A percentile compares a stretch with the other conserved stretches of the same genome.
These are phyloP conservation scores for Pterulicium gracile DNA, from an alignment of 1,284 basidiomycete species.

Conservation along the genomic window DNA sequence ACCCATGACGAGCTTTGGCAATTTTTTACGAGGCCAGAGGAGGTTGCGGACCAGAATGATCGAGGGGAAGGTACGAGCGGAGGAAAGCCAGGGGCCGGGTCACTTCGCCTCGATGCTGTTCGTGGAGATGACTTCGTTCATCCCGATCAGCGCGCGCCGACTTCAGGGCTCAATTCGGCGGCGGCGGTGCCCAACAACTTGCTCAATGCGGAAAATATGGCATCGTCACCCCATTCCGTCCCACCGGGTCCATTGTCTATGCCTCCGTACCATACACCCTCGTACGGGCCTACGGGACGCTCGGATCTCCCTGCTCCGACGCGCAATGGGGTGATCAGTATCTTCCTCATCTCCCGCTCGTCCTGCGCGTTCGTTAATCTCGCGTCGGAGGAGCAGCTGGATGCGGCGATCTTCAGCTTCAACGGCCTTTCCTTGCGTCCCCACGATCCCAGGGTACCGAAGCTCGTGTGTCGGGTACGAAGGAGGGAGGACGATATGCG, in stretches of 20 bases:
- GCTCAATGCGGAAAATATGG: constrained; percentile 2
- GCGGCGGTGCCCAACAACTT: neutral
- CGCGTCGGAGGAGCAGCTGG: constrained; percentile 50
- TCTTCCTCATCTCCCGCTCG: constrained; percentile 88
- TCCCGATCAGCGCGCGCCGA: neutral
- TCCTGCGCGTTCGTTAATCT: constrained; percentile 94
- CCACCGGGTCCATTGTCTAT: constrained; percentile 9
- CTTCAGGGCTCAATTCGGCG: neutral
- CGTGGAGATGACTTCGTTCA: neutral
- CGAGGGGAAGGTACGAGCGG: constrained; percentile 5
- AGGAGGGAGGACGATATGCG: constrained; percentile 79
- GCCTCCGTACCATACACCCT: constrained; percentile 30
- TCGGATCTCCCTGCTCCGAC: too few relatives aligned
- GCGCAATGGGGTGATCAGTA: constrained; percentile 56
- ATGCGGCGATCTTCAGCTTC: constrained; percentile 62
- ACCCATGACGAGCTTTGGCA: constrained; percentile 82
- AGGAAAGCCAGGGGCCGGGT: constrained; percentile 7
- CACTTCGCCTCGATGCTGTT: constrained; percentile 7
- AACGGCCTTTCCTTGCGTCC: constrained; percentile 59
- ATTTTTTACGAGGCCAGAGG: constrained; percentile 63
- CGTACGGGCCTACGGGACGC: too few relatives aligned
- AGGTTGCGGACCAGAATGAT: constrained; percentile 3
- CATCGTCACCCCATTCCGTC: constrained; percentile 9
- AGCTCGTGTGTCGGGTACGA: constrained; percentile 80
- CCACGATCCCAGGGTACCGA: constrained; percentile 62